Conservation (phyloP, 768 basidiomycete species). For the Podaxis mareebaensis region DNA sequence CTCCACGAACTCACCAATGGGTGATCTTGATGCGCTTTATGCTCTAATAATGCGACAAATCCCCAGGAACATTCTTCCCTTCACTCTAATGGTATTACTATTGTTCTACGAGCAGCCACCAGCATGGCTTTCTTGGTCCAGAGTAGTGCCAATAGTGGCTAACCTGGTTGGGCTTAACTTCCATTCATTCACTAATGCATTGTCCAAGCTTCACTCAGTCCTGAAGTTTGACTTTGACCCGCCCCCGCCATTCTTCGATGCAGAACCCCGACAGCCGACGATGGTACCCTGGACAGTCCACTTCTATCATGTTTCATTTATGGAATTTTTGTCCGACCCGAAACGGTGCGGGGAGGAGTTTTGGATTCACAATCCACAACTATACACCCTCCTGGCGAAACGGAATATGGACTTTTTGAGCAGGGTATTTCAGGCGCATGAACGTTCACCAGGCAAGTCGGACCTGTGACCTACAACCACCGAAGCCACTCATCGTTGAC, state of each 20-base stretch:
- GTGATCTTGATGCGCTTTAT: background rate
- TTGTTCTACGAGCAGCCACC: background rate
- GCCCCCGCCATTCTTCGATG: too few relatives aligned
- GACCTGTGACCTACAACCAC: background rate
- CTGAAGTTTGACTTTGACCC: background rate
- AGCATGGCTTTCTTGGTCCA: background rate
- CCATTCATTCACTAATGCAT: background rate
- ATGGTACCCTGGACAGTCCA: background rate
- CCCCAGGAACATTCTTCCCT: background rate
- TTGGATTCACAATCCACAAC: background rate
- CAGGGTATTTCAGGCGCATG: background rate
- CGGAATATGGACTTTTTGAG: background rate
- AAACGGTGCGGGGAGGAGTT: background rate
- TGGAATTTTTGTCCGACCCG: background rate
- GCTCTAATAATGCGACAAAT: background rate
- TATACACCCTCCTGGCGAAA: background rate
- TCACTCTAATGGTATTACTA: background rate
- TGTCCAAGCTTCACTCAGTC: background rate
- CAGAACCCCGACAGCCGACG: background rate
- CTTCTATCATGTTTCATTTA: background rate
- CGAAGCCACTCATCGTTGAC: background rate
- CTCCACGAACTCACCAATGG: background rate
- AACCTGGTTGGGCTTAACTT: background rate
- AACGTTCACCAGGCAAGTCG: background rate
- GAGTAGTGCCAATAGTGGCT: background rate